Conservation (phyloP, 345 rosid genomes). For the Microthlaspi erraticum region DNA sequence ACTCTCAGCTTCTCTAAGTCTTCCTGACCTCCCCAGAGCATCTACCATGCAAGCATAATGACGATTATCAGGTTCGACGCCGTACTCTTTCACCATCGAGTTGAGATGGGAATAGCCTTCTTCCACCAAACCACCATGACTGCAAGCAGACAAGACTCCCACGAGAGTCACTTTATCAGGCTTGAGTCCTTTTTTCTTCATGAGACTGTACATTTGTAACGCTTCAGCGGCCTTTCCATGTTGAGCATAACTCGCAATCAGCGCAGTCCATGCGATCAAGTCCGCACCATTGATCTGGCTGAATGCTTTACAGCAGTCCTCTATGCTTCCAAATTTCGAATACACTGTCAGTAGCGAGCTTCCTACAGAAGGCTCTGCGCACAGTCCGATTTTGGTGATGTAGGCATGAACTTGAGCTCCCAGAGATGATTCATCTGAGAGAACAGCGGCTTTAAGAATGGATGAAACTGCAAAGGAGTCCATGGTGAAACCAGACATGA, state of each 20-base stretch:
- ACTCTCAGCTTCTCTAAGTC: slow-evolving; percentile 70
- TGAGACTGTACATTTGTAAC: slow-evolving; percentile 53
- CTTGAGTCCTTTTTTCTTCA: slow-evolving; percentile 55
- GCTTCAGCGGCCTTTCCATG: slow-evolving; percentile 78
- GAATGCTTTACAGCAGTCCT: slow-evolving; percentile 61
- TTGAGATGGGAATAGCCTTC: slow-evolving; percentile 64
- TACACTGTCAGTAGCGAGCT: slow-evolving; percentile 74
- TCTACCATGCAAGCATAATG: slow-evolving; percentile 85
- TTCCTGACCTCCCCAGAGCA: slow-evolving; percentile 80
- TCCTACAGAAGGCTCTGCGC: slow-evolving; percentile 64
- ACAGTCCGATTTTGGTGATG: slow-evolving; percentile 57
- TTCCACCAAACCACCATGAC: slow-evolving; percentile 72
- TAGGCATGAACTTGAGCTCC: slow-evolving; percentile 73
- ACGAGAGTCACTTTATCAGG: slow-evolving; percentile 76
- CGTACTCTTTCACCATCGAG: slow-evolving; percentile 64
- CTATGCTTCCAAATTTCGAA: slow-evolving; percentile 71
- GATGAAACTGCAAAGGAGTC: slow-evolving; percentile 66
- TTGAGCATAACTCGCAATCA: slow-evolving; percentile 73
- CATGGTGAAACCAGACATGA: slow-evolving; percentile 47
- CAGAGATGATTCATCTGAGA: slow-evolving; percentile 47
- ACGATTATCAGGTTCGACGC: slow-evolving; percentile 61
- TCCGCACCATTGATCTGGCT: slow-evolving; percentile 65
- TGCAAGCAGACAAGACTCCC: slow-evolving; percentile 75
- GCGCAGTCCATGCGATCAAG: slow-evolving; percentile 70
- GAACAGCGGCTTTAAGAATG: slow-evolving; percentile 56